Percentiles rank a stretch among this genome's conserved stretches.
Evolutionary conservation across 2,329 filamentous ascomycete genomes (phyloP).

Genomic region (Talaromyces sp.): DNA sequence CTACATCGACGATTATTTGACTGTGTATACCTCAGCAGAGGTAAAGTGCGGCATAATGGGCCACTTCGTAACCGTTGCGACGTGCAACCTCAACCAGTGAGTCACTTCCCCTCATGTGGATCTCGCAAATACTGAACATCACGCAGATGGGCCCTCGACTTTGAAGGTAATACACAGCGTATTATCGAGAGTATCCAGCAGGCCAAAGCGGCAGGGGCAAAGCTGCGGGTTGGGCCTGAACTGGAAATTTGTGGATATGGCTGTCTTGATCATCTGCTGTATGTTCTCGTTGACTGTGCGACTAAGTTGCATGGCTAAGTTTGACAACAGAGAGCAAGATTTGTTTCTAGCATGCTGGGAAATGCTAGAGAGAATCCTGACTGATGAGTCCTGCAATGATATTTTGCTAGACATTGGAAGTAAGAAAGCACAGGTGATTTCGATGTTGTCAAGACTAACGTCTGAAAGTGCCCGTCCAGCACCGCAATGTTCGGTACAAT

Average conservation of each 20-base stretch:
- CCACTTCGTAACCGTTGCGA: slow-evolving; percentile 19
- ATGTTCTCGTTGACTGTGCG: slow-evolving; percentile 24
- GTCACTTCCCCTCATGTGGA: slow-evolving; percentile 7
- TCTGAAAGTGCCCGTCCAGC: slow-evolving; percentile 29
- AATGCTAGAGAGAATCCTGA: slow-evolving; percentile 56
- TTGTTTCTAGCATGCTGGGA: slow-evolving; percentile 57
- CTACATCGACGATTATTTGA: background rate
- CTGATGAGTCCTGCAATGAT: slow-evolving; percentile 55
- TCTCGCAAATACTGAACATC: background rate
- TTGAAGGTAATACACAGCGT: slow-evolving; percentile 58
- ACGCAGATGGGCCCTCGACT: slow-evolving; percentile 48
- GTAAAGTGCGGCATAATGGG: slow-evolving; percentile 9
- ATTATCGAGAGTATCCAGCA: slow-evolving; percentile 59
- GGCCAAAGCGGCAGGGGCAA: slow-evolving; percentile 57
- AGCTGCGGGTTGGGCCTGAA: slow-evolving; percentile 54
- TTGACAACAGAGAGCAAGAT: slow-evolving; percentile 26
- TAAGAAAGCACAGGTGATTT: background rate
- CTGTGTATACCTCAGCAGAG: background rate
- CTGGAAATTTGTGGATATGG: slow-evolving; percentile 51
- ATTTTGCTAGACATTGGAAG: slow-evolving; percentile 30
- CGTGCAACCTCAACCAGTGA: slow-evolving; percentile 23
- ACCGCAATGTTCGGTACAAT: slow-evolving; percentile 51
- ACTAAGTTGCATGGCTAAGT: background rate
- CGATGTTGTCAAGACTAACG: background rate
- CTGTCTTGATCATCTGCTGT: slow-evolving; percentile 63